Percentiles rank a stretch among this genome's conserved stretches.
These are phyloP conservation scores for Dillenia suffruticosa DNA, from an alignment of 164 flowering plant genomes.

Conservation along the genomic window DNA sequence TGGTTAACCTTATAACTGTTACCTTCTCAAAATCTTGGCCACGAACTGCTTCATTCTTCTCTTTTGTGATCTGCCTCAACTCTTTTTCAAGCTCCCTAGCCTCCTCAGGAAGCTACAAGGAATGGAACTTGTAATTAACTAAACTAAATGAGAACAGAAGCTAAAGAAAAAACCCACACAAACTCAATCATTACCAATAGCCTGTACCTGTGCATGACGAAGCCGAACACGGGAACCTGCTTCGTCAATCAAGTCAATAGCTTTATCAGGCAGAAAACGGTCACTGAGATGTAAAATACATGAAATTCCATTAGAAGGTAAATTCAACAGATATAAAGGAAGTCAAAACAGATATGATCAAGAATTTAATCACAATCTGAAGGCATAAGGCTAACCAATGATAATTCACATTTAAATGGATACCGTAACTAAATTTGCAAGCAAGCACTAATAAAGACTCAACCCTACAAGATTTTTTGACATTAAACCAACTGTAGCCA, in stretches of 20 bases:
- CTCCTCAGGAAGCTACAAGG: constrained; percentile 84
- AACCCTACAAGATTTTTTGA: too few species aligned
- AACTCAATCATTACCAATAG: too few species aligned
- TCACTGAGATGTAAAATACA: constrained; percentile 42
- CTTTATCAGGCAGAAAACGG: constrained; percentile 96
- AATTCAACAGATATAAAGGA: neutral
- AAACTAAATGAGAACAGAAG: too few species aligned
- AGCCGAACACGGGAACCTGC: constrained; percentile 97
- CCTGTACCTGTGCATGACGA: constrained; percentile 83
- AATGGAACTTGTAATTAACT: neutral
- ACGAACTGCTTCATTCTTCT: constrained; percentile 88
- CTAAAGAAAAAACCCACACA: neutral
- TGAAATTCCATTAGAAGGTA: neutral
- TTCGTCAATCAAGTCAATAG: constrained; percentile 96
- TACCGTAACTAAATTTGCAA: too few species aligned
- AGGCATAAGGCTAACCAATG: too few species aligned
- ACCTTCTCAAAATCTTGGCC: constrained; percentile 96
- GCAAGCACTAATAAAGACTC: too few species aligned
- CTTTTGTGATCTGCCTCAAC: constrained; percentile 83
- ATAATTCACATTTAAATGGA: too few species aligned
- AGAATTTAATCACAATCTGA: too few species aligned
- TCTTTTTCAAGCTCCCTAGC: constrained; percentile 97
- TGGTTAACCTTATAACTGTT: neutral
- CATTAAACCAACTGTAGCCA: too few species aligned
- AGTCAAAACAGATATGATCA: neutral